phyloP scores from a whole-genome alignment of 306 rosid species.

The Canavalia gladiata region DNA sequence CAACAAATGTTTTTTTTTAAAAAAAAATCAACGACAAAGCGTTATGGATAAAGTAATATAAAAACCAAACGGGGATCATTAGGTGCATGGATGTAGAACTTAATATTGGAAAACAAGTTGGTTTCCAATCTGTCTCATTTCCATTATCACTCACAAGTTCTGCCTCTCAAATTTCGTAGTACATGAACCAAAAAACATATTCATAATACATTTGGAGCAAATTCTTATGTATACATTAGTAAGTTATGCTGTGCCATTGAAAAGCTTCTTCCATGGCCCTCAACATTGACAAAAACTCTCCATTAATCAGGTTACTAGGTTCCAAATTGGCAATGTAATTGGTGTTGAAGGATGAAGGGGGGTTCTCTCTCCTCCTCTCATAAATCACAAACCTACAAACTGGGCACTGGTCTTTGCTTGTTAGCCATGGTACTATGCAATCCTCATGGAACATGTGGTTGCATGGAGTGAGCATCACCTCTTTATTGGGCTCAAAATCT shows the following conservation, averaged over 20 bases:
- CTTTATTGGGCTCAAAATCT: constrained; percentile 71
- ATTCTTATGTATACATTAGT: constrained; percentile 2
- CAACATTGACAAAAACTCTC: constrained; percentile 57
- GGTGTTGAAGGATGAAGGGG: constrained; percentile 44
- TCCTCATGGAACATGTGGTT: constrained; percentile 89
- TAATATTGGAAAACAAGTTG: background rate
- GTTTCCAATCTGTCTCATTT: constrained; percentile 3
- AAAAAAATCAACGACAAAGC: background rate
- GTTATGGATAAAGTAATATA: no score
- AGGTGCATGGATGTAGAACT: no score
- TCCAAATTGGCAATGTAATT: constrained; percentile 26
- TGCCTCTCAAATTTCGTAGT: background rate
- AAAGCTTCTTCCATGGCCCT: constrained; percentile 68
- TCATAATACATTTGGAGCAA: background rate
- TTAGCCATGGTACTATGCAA: constrained; percentile 85
- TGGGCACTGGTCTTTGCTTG: constrained; percentile 77
- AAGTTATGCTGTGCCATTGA: constrained; percentile 31
- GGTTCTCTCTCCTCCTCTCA: constrained; percentile 46
- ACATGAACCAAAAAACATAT: background rate
- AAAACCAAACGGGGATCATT: background rate
- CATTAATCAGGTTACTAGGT: constrained; percentile 31
- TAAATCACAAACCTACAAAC: constrained; percentile 69
- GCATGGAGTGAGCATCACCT: constrained; percentile 83
- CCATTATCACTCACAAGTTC: constrained; percentile 9
- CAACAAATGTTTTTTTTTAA: no score